Percentiles rank a stretch among this genome's conserved stretches.
Conservation (phyloP, 805 yeast species). For the Spathaspora gorwiae region DNA sequence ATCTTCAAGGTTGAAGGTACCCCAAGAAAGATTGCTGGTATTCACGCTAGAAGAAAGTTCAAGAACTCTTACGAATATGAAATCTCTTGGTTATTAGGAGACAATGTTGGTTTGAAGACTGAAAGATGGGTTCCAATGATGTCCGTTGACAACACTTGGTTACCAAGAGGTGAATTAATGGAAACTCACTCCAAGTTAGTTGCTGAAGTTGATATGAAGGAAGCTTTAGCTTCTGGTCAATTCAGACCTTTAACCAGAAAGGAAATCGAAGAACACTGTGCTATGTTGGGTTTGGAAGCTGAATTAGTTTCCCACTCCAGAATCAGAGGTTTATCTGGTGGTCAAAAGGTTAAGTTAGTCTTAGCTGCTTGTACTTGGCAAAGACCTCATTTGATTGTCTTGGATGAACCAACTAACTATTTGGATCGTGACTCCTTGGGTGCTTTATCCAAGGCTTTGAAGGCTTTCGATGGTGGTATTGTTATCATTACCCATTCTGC, state of each 20-base stretch:
- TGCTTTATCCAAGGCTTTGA: constrained; percentile 98
- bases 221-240: constrained; percentile 99
- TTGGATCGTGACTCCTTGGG: constrained; percentile 99
- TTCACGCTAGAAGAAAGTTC: constrained; percentile 98
- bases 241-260: constrained; percentile 99
- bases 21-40: constrained; percentile 93
- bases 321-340: constrained; percentile 99
- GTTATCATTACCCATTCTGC: constrained; percentile 99
- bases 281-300: constrained; percentile 96
- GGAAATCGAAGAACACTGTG: constrained; percentile 98
- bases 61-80: constrained; percentile 99
- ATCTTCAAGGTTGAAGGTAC: constrained; percentile 98
- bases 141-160: constrained; percentile 99
- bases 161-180: constrained; percentile 93
- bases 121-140: constrained; percentile 99
- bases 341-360: constrained; percentile 99
- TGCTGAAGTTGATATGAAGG: constrained; percentile 99
- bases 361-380: constrained; percentile 99
- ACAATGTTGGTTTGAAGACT: constrained; percentile 96
- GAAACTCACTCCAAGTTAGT: constrained; percentile 95
- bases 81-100: constrained; percentile 96
- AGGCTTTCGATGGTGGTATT: constrained; percentile 99
- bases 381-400: constrained; percentile 98
- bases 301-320: constrained; percentile 99
- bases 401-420: constrained; percentile 99